Evolutionary conservation across 352 stramenopile genomes (phyloP), one percentile per base, ranked within the genome.

Genomic region (Pythium monospermum): DNA sequence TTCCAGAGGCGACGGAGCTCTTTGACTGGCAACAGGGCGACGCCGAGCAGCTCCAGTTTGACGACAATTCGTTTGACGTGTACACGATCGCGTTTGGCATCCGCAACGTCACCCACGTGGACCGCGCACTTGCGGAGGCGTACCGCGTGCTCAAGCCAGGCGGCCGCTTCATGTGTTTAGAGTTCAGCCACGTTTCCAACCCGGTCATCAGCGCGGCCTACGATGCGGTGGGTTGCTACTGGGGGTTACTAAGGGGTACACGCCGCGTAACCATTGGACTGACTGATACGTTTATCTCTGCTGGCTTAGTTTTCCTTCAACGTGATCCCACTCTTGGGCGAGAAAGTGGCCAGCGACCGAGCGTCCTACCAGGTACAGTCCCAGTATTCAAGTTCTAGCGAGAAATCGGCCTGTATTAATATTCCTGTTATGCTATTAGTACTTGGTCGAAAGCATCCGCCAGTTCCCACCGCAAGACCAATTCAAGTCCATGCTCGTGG

Each of bases 81-180:
- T 99, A 99, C 66, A 99, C 96, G 15, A 99, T 99, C 66, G 94
- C 96, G 4, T 99, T 99, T 74, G 97, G 97, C 21, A 96, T 99
- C 53, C 81, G 97, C 18, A 99, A 99, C 70, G 94, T 98, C 22
- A 99, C 97, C 4, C 90, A 99, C 74, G 90, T 98, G 5, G 92
- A 98, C 68, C 82, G 83, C 37, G 89, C 94, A n/a, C 71, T 99
- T 11, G 48, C 71, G 33, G 96, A 99, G 65, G 96, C 96, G 23
- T 91, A 92, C 52, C 82, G 96, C 47, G 96, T 99, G 31, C 77
- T 99, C 23, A 96, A 97, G 59, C 95, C 85, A 21, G 96, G 96
- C 42, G 96, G 96, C 19, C 81, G 97, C 58, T 99, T 98, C 76
- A 89, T 99, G 74, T 99, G 96, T 72, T 83, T 99, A 49, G 97